Percentiles rank a stretch among this genome's conserved stretches.
Conservation (phyloP, 495 filamentous ascomycete genomes). For the Penicillium cinerascens region DNA sequence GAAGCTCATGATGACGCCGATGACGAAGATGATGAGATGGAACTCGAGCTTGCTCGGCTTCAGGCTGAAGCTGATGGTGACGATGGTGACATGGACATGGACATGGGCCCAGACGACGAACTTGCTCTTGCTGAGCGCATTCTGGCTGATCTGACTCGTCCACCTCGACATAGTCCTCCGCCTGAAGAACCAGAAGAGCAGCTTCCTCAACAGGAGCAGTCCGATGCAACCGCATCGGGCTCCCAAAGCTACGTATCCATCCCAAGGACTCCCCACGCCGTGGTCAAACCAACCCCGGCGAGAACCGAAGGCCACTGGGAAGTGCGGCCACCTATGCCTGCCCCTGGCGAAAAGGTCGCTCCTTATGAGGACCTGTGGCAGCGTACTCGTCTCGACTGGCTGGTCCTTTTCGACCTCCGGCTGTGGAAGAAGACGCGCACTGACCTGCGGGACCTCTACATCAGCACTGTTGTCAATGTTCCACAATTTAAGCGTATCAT, state of each 20-base stretch:
- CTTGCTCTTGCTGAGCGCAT: conserved; percentile 67
- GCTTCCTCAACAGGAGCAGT: conserved; percentile 48
- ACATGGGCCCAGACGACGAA: conserved; percentile 55
- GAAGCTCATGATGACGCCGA: conserved; percentile 46
- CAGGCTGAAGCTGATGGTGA: conserved; percentile 33
- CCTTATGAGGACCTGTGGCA: conserved; percentile 80
- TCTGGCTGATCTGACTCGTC: conserved; percentile 33
- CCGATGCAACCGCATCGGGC: conserved; percentile 19
- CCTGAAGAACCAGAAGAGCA: conserved; percentile 48
- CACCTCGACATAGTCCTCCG: conserved; percentile 6
- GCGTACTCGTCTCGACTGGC: conserved; percentile 87
- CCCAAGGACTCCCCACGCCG: conserved; percentile 35
- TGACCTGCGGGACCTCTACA: conserved; percentile 88
- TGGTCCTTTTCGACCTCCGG: conserved; percentile 92
- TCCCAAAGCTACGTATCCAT: conserved; percentile 32
- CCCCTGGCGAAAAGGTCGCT: conserved; percentile 53
- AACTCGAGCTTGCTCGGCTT: conserved; percentile 17
- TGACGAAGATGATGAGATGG: conserved; percentile 38
- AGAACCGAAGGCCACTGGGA: conserved; percentile 78
- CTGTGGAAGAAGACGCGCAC: conserved; percentile 95
- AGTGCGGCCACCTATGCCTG: conserved; percentile 65
- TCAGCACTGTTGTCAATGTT: conserved; percentile 91
- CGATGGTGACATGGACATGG: conserved; percentile 37
- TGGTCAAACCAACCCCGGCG: conserved; percentile 33
- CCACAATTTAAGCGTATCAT: conserved; percentile 96